Evolutionary conservation across 768 basidiomycete species (phyloP), one percentile per base, ranked within the genome.

Genomic region (Agrocybe praecox): DNA sequence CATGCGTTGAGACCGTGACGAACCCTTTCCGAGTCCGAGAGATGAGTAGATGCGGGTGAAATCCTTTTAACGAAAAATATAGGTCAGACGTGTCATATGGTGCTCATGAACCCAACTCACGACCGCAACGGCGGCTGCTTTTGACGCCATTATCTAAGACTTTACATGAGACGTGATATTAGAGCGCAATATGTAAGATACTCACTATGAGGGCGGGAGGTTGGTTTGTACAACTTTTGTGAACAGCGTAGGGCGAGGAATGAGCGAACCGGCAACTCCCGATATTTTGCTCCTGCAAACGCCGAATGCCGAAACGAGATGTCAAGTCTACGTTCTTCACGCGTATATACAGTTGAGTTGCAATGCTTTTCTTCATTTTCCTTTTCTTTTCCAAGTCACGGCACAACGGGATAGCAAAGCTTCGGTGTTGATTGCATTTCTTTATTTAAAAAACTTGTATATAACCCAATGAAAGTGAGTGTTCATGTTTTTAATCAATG

Each of bases 11-110:
- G 26, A 33, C 18, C 40, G n/a, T 54, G 40, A 72, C 81, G n/a
- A 51, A 92, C 92, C 92, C 80, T 92, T 92, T 71, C 92, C 92
- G 66, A 94, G 84, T 65, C 89, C 89, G 22, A 94, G 83, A 51
- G 89, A 86, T 53, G 87, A 77, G 74, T 93, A 94, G 62, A 94
- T 83, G 69, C 89, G 89, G 68, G 89, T 74, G 72, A 92, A 93
- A 75, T 93, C 91, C 92, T 94, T 67, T 19, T 29, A 63, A 50
- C 56, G 53, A 63, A 65, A 40, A 67, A 58, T 47, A 36, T 52
- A 45, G 19, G 40, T 65, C 55, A 62, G 62, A 67, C 62, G 61
- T 65, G 65, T 62, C 68, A 68, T 50, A 32, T 46, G 23, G 17
- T 5, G 49, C n/a, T 6, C 29, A 4, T 22, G 46, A 45, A 40